Evolutionary conservation across 2,329 filamentous ascomycete species (phyloP), one percentile per base, ranked within the genome.

Genomic region (Xylariaceae sp.): DNA sequence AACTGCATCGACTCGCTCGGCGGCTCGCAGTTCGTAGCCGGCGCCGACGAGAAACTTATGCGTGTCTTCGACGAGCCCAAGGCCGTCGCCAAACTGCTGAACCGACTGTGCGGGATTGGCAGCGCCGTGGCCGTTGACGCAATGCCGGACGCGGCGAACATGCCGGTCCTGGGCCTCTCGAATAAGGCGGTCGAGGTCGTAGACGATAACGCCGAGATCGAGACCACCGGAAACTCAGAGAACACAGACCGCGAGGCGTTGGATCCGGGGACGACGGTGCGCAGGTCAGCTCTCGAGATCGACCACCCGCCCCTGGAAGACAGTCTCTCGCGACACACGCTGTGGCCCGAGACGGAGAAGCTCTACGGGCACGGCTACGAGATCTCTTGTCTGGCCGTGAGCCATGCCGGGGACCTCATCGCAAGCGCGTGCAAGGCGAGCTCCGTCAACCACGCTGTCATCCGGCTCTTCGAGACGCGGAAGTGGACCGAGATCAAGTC

Each of bases 321-420:
- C 70, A 86, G 89, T 52, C 82, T 99, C 2, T 87, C 91, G 29
- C 85, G 91, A 6, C 86, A 95, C 70, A 95, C 94, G 0, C 83
- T 99, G 34, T 99, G 91, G 91, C 94, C 94, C 2, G 94, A 99
- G 69, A 84, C 84, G 5, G 94, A 99, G 71, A 99, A 99, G 74
- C 80, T 99, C 1, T 99, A 99, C 72, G 94, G 94, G 1, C 94
- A 99, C 72, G 94, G 94, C 32, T 96, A 96, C 72, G 94, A 99
- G 71, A 92, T 99, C 48, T 95, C 90, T 1, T 88, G 89, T 39
- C 82, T 96, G 12, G 88, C 91, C 8, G 81, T 86, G 6, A 90
- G 84, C 65, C 81, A 88, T 66, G 85, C 91, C 64, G 87, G 88
- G 9, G 76, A 72, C 3, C 71, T 96, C 27, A 80, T 99, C 11